Evolutionary conservation across 805 yeast genomes (phyloP).

Genomic region (Naumovozyma baii): DNA sequence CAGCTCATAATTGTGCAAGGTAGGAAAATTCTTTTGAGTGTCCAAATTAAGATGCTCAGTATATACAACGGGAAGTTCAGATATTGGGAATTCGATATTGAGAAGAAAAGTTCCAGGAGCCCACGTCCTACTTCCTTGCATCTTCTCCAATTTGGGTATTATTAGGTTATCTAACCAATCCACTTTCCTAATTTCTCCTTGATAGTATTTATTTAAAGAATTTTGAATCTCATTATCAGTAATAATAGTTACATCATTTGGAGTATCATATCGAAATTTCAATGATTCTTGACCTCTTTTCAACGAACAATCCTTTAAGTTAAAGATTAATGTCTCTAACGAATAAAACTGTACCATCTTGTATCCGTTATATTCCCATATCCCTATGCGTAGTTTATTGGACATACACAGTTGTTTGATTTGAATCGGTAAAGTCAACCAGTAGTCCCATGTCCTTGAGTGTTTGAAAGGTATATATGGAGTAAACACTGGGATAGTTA

Average conservation of each 20-base stretch:
- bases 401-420: constrained; percentile 62
- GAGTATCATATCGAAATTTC: constrained; percentile 29
- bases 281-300: constrained; percentile 64
- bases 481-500: constrained; percentile 42
- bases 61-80: constrained; percentile 64
- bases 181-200: constrained; percentile 49
- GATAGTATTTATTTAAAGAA: constrained; percentile 51
- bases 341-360: constrained; percentile 46
- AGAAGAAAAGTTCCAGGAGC: constrained; percentile 30
- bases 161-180: constrained; percentile 72
- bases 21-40: constrained; percentile 28
- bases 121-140: constrained; percentile 13
- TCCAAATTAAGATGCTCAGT: constrained; percentile 42
- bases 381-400: constrained; percentile 46
- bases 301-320: constrained; percentile 45
- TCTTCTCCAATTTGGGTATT: constrained; percentile 38
- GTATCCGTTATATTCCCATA: constrained; percentile 62
- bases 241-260: constrained; percentile 20
- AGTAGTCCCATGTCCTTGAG: constrained; percentile 54
- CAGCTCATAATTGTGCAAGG: constrained; percentile 38
- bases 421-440: constrained; percentile 63
- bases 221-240: constrained; percentile 35
- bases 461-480: constrained; percentile 39
- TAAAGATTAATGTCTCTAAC: constrained; percentile 52
- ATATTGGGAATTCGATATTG: constrained; percentile 50